Conservation (phyloP, 257 asterid species). For the Nicotiana attenuata region DNA sequence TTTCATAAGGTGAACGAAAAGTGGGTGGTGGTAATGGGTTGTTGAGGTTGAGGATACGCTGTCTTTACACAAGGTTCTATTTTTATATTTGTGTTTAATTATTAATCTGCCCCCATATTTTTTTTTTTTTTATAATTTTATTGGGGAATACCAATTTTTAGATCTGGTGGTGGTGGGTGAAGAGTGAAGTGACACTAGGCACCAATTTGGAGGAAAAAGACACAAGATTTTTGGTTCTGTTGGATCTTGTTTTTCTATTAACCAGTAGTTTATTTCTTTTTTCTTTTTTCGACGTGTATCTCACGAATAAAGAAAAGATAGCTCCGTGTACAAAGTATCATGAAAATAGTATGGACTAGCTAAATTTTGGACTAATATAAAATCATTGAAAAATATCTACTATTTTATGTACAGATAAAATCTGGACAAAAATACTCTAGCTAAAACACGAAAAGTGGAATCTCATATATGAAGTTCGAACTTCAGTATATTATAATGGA, state of each 20-base stretch:
- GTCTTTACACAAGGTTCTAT: neutral
- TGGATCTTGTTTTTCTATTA: conserved; percentile 20
- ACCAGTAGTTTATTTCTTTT: conserved; percentile 25
- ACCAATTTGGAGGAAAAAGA: conserved; percentile 38
- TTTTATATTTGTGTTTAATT: neutral
- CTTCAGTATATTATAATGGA: too few relatives aligned
- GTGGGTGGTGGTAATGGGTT: conserved; percentile 51
- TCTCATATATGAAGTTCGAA: too few relatives aligned
- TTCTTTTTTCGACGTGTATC: neutral
- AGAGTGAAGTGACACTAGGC: conserved; percentile 15
- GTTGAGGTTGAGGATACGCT: conserved; percentile 27
- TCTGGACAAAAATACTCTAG: too few relatives aligned
- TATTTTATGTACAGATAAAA: too few relatives aligned
- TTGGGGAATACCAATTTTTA: conserved; percentile 15
- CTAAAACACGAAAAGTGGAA: too few relatives aligned
- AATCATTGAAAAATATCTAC: too few relatives aligned
- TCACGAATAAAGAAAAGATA: too few relatives aligned
- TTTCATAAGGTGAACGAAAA: conserved; percentile 22
- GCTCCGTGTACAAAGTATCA: too few relatives aligned
- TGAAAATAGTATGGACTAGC: too few relatives aligned
- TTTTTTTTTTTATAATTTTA: neutral
- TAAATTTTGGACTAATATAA: too few relatives aligned
- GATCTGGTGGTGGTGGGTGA: conserved; percentile 54
- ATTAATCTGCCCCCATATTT: neutral
- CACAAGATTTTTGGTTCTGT: conserved; percentile 16